Base-by-base conservation (phyloP, 805 yeast genomes). In the Sungouiozyma ichnusensis region DNA sequence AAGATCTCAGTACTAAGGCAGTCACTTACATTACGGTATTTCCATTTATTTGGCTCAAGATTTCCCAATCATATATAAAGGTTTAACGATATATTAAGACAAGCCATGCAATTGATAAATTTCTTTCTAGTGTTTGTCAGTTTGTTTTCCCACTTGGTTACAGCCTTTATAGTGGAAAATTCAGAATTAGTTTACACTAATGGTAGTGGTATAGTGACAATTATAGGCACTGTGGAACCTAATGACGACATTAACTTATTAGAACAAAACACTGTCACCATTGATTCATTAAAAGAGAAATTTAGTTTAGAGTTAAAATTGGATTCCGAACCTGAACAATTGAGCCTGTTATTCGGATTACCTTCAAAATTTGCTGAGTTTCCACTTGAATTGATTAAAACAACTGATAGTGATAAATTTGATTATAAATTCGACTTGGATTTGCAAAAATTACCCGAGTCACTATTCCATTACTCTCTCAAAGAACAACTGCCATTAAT, bases 331-430 rank as follows among this genome's bases (percentile, higher is more conserved):
- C 57, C 57, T n/a, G 44, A 48, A n/a, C 57, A 54, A 39, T 47
- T 52, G 16, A 33, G 46, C n/a, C 31, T 60, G 27, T 43, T 59
- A 24, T 33, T 59, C 16, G 63, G 63, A 14, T 37, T 49, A 31
- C 53, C 56, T n/a, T 50, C 45, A 8, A 43, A 35, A n/a, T 46
- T 47, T 17, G 38, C 56, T 39, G 64, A 60, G 37, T 41, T 47
- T 16, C 42, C 52, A 20, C 42, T 49, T 16, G 42, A 48, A 27
- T 38, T 38, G 9, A 39, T 51, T n/a, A 47, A 48, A n/a, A 47
- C 46, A n/a, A 43, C 43, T 15, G 49, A 50, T 4, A 49, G 47
- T 4, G 44, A 39, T 16, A 39, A 45, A 29, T 44, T 49, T 15
- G 19, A 40, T 16, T 47, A 45, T 17, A 41, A 16, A 31, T 45